phyloP scores from a whole-genome alignment of 1,139 yeast genomes.

The Pichia sp. region DNA sequence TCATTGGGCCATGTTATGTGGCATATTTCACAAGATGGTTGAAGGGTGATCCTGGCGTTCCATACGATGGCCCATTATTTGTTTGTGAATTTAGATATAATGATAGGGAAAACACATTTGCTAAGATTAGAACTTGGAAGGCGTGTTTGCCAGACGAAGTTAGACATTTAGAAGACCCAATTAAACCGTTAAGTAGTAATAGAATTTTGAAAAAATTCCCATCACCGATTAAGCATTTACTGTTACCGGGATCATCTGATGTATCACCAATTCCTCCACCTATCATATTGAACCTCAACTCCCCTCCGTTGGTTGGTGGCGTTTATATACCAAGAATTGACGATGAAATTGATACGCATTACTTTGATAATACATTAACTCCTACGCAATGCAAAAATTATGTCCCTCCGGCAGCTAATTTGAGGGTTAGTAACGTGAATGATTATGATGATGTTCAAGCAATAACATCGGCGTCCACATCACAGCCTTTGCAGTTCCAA shows the following conservation, averaged over 20 bases:
- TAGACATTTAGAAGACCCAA: constrained; percentile 78
- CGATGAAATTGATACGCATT: constrained; percentile 73
- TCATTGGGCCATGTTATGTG: constrained; percentile 90
- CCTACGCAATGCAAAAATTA: constrained; percentile 21
- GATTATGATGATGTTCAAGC: neutral
- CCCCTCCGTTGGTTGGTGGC: constrained; percentile 91
- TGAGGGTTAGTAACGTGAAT: neutral
- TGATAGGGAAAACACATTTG: constrained; percentile 82
- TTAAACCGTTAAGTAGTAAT: constrained; percentile 49
- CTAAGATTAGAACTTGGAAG: constrained; percentile 95
- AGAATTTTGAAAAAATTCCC: constrained; percentile 67
- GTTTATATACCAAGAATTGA: constrained; percentile 73
- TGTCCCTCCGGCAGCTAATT: constrained; percentile 19
- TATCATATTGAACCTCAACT: constrained; percentile 67
- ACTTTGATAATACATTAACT: constrained; percentile 36
- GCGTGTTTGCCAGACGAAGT: constrained; percentile 97
- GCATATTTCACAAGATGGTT: constrained; percentile 90
- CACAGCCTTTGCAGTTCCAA: neutral
- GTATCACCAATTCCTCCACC: constrained; percentile 80
- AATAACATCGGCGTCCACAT: too few species aligned
- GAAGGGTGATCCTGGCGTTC: constrained; percentile 88
- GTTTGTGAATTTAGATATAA: constrained; percentile 94
- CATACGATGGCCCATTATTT: constrained; percentile 73
- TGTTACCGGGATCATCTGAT: constrained; percentile 65
- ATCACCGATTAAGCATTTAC: constrained; percentile 73